These are phyloP conservation scores for Silene vulgaris DNA, from an alignment of 179 eudicot species.

Conservation along the genomic window DNA sequence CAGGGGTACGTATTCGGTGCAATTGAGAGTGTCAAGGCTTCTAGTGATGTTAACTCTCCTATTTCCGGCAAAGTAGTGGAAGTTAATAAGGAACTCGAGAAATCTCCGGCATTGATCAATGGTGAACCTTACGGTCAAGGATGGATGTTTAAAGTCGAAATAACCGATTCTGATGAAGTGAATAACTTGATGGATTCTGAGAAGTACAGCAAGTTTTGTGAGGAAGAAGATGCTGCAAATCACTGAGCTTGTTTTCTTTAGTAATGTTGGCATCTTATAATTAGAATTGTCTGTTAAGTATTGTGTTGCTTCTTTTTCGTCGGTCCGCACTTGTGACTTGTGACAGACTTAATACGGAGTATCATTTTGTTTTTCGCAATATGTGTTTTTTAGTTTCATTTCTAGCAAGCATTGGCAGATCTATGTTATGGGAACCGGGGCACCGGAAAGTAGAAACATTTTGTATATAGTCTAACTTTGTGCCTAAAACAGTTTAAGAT, in stretches of 20 bases:
- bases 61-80: slow-evolving; percentile 71
- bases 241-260: slow-evolving; percentile 31
- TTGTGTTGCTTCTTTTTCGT: neutral
- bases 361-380: neutral
- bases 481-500: no score
- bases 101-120: slow-evolving; percentile 72
- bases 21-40: slow-evolving; percentile 91
- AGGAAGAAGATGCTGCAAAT: slow-evolving; percentile 70
- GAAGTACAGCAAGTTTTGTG: slow-evolving; percentile 74
- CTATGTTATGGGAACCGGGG: no score
- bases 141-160: slow-evolving; percentile 89
- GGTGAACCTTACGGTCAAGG: slow-evolving; percentile 73
- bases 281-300: neutral
- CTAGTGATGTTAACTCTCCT: slow-evolving; percentile 87
- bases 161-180: slow-evolving; percentile 46
- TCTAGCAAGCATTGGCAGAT: no score
- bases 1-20: slow-evolving; percentile 80
- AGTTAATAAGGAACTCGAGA: slow-evolving; percentile 51
- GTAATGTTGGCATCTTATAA: neutral
- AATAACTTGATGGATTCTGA: slow-evolving; percentile 63
- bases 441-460: no score
- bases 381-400: neutral
- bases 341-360: no score
- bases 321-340: no score
- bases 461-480: no score